Evolutionary conservation across 106 monocot species (phyloP).

Genomic region (Vanilla planifolia): DNA sequence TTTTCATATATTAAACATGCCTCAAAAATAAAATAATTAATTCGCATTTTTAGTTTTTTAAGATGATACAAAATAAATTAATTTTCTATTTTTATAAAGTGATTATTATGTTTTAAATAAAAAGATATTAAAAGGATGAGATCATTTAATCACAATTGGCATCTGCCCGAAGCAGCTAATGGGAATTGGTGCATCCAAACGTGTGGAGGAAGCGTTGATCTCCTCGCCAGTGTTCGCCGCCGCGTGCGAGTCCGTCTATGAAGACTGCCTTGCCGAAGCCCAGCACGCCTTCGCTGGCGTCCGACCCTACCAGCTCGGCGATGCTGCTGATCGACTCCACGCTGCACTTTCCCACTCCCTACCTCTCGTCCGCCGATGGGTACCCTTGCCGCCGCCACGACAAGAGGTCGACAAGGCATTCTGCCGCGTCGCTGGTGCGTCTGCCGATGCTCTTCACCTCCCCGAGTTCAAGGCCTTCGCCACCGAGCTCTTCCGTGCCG

Average conservation of each 20-base stretch:
- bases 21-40: too few species aligned
- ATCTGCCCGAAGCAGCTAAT: too few species aligned
- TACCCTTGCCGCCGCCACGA: background rate
- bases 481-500: background rate
- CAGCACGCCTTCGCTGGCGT: background rate
- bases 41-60: too few species aligned
- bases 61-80: too few species aligned
- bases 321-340: background rate
- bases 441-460: background rate
- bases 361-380: background rate
- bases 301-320: background rate
- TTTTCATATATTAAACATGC: too few species aligned
- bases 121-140: too few species aligned
- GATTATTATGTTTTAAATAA: too few species aligned
- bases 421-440: background rate
- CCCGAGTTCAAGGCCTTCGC: conserved; percentile 1
- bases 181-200: background rate
- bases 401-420: background rate
- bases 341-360: background rate
- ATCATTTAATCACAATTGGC: too few species aligned
- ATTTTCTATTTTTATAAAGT: too few species aligned
- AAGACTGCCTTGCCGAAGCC: background rate
- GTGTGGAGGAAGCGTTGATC: background rate
- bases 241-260: background rate
- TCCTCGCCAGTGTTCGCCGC: background rate